phyloP scores from a whole-genome alignment of 768 basidiomycete species.

The Kwoniella sp. region DNA sequence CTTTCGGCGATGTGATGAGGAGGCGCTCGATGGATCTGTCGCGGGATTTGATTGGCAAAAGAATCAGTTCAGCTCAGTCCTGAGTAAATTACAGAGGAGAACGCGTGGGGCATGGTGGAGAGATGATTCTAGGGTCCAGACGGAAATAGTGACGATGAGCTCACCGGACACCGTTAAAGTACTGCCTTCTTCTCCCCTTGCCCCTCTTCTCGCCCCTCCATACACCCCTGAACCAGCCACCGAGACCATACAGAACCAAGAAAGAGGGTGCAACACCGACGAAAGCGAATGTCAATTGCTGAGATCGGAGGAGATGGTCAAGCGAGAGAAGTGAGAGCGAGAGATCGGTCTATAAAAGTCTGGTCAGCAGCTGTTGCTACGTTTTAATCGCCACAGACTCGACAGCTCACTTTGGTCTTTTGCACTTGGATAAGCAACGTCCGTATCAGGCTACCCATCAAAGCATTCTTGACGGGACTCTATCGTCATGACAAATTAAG shows the following conservation, averaged over 20 bases:
- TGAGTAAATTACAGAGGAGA: background rate
- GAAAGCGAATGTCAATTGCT: slow-evolving; percentile 94
- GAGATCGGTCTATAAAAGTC: slow-evolving; percentile 72
- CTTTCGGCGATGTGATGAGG: slow-evolving; percentile 45
- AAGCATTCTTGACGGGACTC: slow-evolving; percentile 75
- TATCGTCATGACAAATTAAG: slow-evolving; percentile 19
- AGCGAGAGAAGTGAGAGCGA: slow-evolving; percentile 87
- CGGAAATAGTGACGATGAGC: slow-evolving; percentile 10
- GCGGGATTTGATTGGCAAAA: no score
- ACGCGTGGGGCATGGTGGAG: no score
- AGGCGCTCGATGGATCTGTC: slow-evolving; percentile 51
- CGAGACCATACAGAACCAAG: slow-evolving; percentile 71
- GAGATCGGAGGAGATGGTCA: slow-evolving; percentile 88
- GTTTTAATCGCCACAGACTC: background rate
- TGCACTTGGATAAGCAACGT: slow-evolving; percentile 90
- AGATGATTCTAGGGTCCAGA: no score
- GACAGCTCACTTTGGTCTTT: slow-evolving; percentile 77
- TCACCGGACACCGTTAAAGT: slow-evolving; percentile 69
- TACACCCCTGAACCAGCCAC: slow-evolving; percentile 62
- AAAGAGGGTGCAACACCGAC: slow-evolving; percentile 92
- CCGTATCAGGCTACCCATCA: slow-evolving; percentile 78
- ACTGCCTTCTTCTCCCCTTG: slow-evolving; percentile 62
- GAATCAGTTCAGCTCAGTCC: background rate
- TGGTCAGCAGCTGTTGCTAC: background rate
- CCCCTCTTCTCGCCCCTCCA: slow-evolving; percentile 65